Evolutionary conservation across 2,329 filamentous ascomycete genomes (phyloP), one percentile per base, ranked within the genome.

Genomic region (Trichoderma endophyticum): DNA sequence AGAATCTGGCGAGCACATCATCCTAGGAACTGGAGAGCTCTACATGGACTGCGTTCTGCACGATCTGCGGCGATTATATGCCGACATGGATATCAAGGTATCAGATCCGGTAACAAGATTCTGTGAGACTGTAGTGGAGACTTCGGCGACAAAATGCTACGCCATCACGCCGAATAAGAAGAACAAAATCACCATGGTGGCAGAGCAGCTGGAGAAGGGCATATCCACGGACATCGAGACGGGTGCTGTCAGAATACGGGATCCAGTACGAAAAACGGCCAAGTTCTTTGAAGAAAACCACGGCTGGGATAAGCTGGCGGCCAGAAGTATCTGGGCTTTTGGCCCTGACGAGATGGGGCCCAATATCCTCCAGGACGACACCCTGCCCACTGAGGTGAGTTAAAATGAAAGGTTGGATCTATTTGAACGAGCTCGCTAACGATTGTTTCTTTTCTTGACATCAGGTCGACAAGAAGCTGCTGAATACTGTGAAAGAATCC

Each of bases 31-130:
- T 0, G 96, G 96, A 73, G 96, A 99, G 81, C 86, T 99, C n/a
- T 99, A 99, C 84, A 98, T 99, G 95, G 96, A 99, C 81, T 99
- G 96, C 78, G 95, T 99, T 4, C 87, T 99, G 60, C 96, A 99
- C 81, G 96, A 99, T 79, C 87, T 99, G 61, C 92, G 96, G 69
- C 89, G 91, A 54, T 83, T 98, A n/a, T 99, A 98, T 79, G 95
- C 96, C 15, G 95, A 98, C 78, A 99, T 99, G 96, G 96, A 99
- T 81, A 93, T 99, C 83, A 98, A 98, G 83, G 94, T 99, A 63
- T 99, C 96, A 0, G 96, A 99, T 80, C 96, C 96, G 1, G 95
- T 99, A 57, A 98, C 96, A 18, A 89, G 96, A 62, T 99, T 99
- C 86, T 98, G 94, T 82, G 96, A 99, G 83, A 99, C 96, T 0